Conservation (phyloP, 2,329 filamentous ascomycete genomes). For the Apiospora kogelbergensis region DNA sequence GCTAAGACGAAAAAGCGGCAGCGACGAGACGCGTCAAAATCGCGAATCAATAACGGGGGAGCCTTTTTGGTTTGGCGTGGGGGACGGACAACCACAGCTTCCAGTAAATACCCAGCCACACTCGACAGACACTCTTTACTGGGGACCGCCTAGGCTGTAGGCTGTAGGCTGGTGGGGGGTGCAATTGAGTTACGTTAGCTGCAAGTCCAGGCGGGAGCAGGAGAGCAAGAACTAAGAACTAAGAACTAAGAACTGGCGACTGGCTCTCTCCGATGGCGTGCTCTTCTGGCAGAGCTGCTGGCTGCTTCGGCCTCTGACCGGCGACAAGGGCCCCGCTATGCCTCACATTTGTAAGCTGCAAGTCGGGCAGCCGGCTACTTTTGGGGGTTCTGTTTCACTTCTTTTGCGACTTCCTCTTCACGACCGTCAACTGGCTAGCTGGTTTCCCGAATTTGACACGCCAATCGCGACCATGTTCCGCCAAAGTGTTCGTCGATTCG, state of each 20-base stretch:
- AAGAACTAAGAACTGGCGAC: too few relatives aligned
- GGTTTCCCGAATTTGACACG: background rate
- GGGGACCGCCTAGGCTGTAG: background rate
- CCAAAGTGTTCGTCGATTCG: slow-evolving; percentile 66
- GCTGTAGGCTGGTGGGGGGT: too few relatives aligned
- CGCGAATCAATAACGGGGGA: slow-evolving; percentile 3
- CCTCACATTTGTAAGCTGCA: background rate
- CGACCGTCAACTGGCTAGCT: too few relatives aligned
- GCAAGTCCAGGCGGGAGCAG: too few relatives aligned
- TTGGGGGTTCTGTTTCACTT: background rate
- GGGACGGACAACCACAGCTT: background rate
- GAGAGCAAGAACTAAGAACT: too few relatives aligned
- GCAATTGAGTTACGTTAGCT: too few relatives aligned
- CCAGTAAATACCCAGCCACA: too few relatives aligned
- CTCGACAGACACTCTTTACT: background rate
- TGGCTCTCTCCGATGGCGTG: background rate
- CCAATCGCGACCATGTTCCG: slow-evolving; percentile 59
- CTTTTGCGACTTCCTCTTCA: background rate
- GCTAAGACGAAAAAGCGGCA: slow-evolving; percentile 5
- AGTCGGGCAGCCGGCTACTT: background rate
- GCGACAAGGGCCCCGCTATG: background rate
- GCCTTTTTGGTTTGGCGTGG: slow-evolving; percentile 1
- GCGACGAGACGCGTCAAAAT: slow-evolving; percentile 1
- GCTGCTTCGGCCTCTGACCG: background rate
- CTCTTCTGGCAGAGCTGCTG: background rate